Base-by-base conservation (phyloP, 2,329 filamentous ascomycete genomes). In the Colletotrichum lentis region DNA sequence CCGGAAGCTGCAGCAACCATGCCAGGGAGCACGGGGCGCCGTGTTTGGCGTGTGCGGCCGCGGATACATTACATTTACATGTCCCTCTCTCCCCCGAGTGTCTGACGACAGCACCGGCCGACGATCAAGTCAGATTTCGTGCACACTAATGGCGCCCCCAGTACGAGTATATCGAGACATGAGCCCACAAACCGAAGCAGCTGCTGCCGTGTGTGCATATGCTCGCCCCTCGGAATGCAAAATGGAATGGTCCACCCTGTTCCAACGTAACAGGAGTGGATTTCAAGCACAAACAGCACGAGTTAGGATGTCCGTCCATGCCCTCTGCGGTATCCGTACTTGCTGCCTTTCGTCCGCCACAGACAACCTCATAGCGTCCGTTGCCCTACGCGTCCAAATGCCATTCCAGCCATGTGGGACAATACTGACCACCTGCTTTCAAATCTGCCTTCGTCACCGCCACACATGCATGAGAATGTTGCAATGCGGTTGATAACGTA, bases 1-100 rank as follows among this genome's bases (percentile, higher is more conserved):
- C 31, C 31, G 50, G 50, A 54, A 39, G 31, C 50, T 39, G 50
- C 50, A 22, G 50, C 50, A 54, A 39, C 50, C n/a, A 39, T 54
- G 50, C 16, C n/a, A 54, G 50, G 50, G 35, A 54, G 35, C 50
- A 39, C n/a, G 31, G 37, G n/a, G 31, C n/a, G n/a, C n/a, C 12
- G 31, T 53, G 12, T 39, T 39, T 39, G 12, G 50, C 50, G n/a
- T 54, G 31, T 14, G 50, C 50, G n/a, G n/a, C 10, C 31, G 8
- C 31, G 31, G 31, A 39, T 14, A 54, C 16, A 7, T 5, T 10
- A 50, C 41, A 16, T 20, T 20, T 10, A 2, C 31, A 16, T n/a
- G 12, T 7, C 31, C 37, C n/a, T 22, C 50, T 5, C 44, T 22
- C 44, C 11, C 44, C 10, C 2, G 20, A 22, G n/a, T 46, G 44